Percentiles rank a stretch among this genome's conserved stretches.
phyloP scores from a whole-genome alignment of 2,329 filamentous ascomycete species.

The Clonostachys byssicola region DNA sequence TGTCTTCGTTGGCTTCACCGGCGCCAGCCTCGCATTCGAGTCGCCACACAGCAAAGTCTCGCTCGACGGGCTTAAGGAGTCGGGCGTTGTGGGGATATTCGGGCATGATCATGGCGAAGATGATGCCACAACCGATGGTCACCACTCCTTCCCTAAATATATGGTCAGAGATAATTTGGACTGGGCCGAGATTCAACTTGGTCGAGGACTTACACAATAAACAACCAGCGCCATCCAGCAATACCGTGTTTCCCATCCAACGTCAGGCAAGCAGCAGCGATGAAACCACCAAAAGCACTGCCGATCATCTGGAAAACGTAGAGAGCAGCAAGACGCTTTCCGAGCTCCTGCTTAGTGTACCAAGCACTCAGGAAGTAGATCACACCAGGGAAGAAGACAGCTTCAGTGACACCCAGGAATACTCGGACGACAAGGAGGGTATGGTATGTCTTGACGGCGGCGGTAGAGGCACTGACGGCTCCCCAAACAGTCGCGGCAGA shows the following conservation, averaged over 20 bases:
- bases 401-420: slow-evolving; percentile 27
- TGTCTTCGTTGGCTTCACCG: slow-evolving; percentile 52
- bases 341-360: slow-evolving; percentile 32
- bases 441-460: slow-evolving; percentile 23
- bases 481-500: slow-evolving; percentile 34
- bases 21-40: slow-evolving; percentile 63
- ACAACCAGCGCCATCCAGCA: slow-evolving; percentile 49
- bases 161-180: not conserved
- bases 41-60: slow-evolving; percentile 52
- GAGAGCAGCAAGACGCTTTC: slow-evolving; percentile 25
- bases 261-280: slow-evolving; percentile 42
- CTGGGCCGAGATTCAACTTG: too few species aligned
- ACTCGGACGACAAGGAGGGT: slow-evolving; percentile 25
- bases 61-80: slow-evolving; percentile 25
- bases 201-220: slow-evolving; percentile 25
- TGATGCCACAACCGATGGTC: slow-evolving; percentile 55
- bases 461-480: slow-evolving; percentile 32
- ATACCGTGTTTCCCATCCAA: slow-evolving; percentile 40
- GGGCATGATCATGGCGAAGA: slow-evolving; percentile 53
- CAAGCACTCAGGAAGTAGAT: slow-evolving; percentile 33
- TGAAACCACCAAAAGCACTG: slow-evolving; percentile 44
- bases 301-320: slow-evolving; percentile 26
- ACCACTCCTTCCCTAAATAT: slow-evolving; percentile 50
- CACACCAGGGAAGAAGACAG: slow-evolving; percentile 30
- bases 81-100: slow-evolving; percentile 40